A percentile compares a stretch with the other conserved stretches of the same genome.
phyloP scores from a whole-genome alignment of 306 rosid species.

The Acmispon strigosus region DNA sequence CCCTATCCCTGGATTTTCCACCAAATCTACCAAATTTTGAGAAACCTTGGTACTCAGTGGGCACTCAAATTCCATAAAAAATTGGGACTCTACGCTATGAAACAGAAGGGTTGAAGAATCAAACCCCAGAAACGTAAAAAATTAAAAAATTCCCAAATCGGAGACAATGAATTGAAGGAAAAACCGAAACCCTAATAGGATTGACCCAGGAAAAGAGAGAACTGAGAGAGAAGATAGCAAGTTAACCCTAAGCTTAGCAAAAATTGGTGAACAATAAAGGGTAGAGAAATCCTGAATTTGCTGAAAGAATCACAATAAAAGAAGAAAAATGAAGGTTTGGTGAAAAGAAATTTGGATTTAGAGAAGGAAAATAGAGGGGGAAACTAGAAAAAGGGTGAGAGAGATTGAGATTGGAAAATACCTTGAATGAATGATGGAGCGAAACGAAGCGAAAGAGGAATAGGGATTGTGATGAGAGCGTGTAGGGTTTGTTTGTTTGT shows the following conservation, averaged over 20 bases:
- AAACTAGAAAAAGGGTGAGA: neutral
- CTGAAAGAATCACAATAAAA: neutral
- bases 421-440: conserved; percentile 18
- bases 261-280: neutral
- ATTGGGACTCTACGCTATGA: conserved; percentile 17
- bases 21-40: conserved; percentile 30
- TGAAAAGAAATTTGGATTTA: too few relatives aligned
- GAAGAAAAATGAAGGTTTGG: neutral
- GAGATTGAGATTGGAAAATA: conserved; percentile 16
- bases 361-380: too few relatives aligned
- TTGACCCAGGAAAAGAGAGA: neutral
- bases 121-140: conserved; percentile 25
- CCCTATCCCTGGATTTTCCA: conserved; percentile 29
- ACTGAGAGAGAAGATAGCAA: conserved; percentile 8
- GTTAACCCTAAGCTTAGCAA: conserved; percentile 2
- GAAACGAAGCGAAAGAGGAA: neutral
- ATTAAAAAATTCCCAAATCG: neutral
- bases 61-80: conserved; percentile 94
- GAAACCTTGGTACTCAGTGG: conserved; percentile 47
- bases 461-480: neutral
- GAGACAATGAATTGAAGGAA: conserved; percentile 3
- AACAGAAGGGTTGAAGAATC: conserved; percentile 30
- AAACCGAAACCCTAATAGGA: conserved; percentile 1
- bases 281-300: neutral
- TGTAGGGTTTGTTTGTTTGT: neutral